Percentiles rank a stretch among this genome's conserved stretches.
These are phyloP conservation scores for Ganoderma resinaceum DNA, from an alignment of 1,284 basidiomycete species.

Conservation along the genomic window DNA sequence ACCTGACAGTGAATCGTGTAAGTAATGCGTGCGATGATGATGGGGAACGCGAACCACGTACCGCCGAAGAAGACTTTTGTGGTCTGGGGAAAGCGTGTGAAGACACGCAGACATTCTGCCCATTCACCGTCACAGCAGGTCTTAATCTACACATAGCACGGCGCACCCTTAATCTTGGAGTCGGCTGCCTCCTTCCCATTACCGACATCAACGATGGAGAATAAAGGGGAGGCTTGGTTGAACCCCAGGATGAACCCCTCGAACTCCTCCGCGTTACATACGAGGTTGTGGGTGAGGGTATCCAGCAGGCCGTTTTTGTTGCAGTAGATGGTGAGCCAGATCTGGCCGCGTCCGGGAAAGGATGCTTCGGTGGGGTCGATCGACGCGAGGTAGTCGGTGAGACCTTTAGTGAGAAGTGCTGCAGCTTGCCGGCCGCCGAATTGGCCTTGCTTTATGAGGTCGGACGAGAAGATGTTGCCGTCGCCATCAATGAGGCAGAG, in stretches of 20 bases:
- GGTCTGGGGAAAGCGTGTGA: constrained; percentile 54
- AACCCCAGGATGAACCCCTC: constrained; percentile 54
- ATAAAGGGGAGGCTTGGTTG: constrained; percentile 53
- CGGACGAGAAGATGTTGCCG: constrained; percentile 53
- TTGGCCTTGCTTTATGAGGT: constrained; percentile 47
- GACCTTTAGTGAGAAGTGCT: constrained; percentile 47
- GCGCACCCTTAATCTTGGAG: constrained; percentile 58
- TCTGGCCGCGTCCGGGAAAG: constrained; percentile 41
- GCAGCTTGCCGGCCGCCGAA: constrained; percentile 53
- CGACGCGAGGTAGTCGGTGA: constrained; percentile 44
- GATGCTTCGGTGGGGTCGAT: constrained; percentile 35
- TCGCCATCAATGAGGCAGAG: constrained; percentile 55
- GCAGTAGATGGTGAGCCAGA: constrained; percentile 53
- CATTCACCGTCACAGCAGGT: not conserved
- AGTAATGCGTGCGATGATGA: constrained; percentile 26
- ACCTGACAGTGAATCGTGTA: constrained; percentile 35
- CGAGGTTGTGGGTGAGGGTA: constrained; percentile 42
- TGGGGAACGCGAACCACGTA: constrained; percentile 16
- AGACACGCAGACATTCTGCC: constrained; percentile 51
- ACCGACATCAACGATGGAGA: constrained; percentile 63
- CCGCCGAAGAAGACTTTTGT: constrained; percentile 53
- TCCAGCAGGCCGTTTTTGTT: constrained; percentile 53
- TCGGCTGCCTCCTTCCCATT: constrained; percentile 63
- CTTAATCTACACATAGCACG: not conserved
- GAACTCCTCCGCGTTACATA: constrained; percentile 50